Base-by-base conservation (phyloP, 345 rosid species). In the Salix exigua region DNA sequence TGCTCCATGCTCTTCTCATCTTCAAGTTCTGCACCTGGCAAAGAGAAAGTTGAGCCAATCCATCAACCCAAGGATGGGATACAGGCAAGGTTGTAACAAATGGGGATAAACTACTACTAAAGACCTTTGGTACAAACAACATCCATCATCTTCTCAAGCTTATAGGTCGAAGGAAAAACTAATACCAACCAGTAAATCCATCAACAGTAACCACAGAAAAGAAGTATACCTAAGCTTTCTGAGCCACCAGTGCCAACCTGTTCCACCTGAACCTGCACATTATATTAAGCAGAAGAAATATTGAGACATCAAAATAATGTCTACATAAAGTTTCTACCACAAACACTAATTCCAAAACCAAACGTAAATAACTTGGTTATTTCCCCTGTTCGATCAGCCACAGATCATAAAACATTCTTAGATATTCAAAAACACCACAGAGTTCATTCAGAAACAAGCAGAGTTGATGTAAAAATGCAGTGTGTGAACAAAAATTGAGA, bases 201-300 rank as follows among this genome's bases (percentile, higher is more conserved):
- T 21, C 19, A 40, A 25, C 28, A 46, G 25, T 33, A 38, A 68
- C 13, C 14, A 58, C 19, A 14, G 13, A 75, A n/a, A 23, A 65
- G 66, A 77, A 68, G 1, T 73, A 48, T 83, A 89, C 93, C 91
- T 70, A 58, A 61, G 74, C 77, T 78, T 70, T 79, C 81, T 10
- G 82, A 80, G 69, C 78, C 78, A 65, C 68, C 73, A 71, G 75
- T 79, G 77, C 85, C 87, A 65, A 84, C 73, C 31, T 77, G 80
- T 50, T 78, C 89, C 73, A 82, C 78, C 70, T 89, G 85, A 70
- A 74, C 85, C 90, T 88, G 85, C 68, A 67, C 14, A 74, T 67
- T 26, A 31, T 10, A 50, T n/a, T n/a, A 42, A 51, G 72, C 76
- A 31, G 7, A 63, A 58, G 60, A 77, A 30, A 35, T 35, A 38